Base-by-base conservation (phyloP, 2,329 filamentous ascomycete genomes). In the Aspergillus floridensis region DNA sequence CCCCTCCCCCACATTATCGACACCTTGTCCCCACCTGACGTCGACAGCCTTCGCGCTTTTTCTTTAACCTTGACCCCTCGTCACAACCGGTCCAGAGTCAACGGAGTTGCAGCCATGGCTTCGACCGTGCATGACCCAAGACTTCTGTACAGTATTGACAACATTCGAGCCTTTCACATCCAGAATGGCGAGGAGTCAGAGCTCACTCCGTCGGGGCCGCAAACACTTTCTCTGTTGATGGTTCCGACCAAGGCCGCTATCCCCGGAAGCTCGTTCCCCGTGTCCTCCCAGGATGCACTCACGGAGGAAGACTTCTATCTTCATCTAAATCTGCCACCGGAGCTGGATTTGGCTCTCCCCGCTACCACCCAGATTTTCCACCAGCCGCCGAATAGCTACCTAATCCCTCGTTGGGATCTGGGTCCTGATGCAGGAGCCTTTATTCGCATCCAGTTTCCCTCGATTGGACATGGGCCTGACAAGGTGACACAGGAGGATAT, bases 341-440 rank as follows among this genome's bases (percentile, higher is more conserved):
- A 97, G 81, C 86, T 99, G 68, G 93, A 98, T 69, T 85, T 98
- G 5, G 91, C 95, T 5, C 83, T 98, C 14, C 95, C 95, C 12
- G 93, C 93, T 19, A 98, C 93, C 0, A 98, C 95, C 0, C 93
- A 98, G 75, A 95, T 99, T 74, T 98, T 96, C 78, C 92, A 96
- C 76, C 92, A 98, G 77, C 92, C 93, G 6, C 93, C 93, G 0
- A 87, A 84, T 64, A 96, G 91, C 80, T 98, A 98, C 72, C 82
- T 98, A 50, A 96, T 99, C 63, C 95, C 95, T 16, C 88, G 93
- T 65, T 97, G 93, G 92, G 93, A 98, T 70, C 80, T 97, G 16
- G 93, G 92, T 4, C 91, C 90, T 1, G 90, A 95, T 58, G 89
- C 88, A 65, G 93, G 92, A 60, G 91, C 92, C 19, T 98, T 98